Evolutionary conservation across 495 filamentous ascomycete genomes (phyloP), one percentile per base, ranked within the genome.

Genomic region (Trypethelium eluteriae): DNA sequence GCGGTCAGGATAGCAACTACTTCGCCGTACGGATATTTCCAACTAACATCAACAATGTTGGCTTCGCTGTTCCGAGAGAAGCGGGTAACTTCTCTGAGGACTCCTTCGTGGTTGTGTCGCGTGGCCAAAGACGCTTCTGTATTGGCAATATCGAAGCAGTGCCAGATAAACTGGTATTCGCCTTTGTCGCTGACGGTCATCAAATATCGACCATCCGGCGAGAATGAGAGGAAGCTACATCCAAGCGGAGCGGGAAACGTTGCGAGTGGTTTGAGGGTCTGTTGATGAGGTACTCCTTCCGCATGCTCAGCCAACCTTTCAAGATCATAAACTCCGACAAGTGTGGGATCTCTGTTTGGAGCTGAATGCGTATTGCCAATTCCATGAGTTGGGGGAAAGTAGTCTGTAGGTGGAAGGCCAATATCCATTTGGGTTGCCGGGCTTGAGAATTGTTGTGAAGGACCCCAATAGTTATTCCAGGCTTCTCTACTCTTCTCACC

Each of bases 101-200:
- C 12, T 11, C 49, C 49, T 5, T 53, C 49, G 18, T 18, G 11
- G 11, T 53, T n/a, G 5, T 9, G 49, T n/a, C 84, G 82, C n/a
- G 81, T 79, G 16, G 76, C 75, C 7, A 68, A 44, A 18, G 67
- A 65, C 16, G 78, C 74, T 2, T 80, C 64, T 3, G 63, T 69
- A 69, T 68, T 81, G 73, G 11, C 81, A 81, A 86, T 82, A 32
- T 89, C 89, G 86, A 93, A 89, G 63, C 97, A 77, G 77, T 96
- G 91, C 94, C 94, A 98, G 2, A 97, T 86, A 67, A 89, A 90
- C 75, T 95, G 87, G 3, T 94, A 85, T 72, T 98, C 94, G 10
- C 94, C 94, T 70, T 96, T 97, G 70, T 84, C 89, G 74, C 89
- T 97, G 18, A 90, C 93, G 1, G 90, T 98, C 68, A 98, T 85